Evolutionary conservation across 768 basidiomycete genomes (phyloP), one percentile per base, ranked within the genome.

Genomic region (Lactarius quietus): DNA sequence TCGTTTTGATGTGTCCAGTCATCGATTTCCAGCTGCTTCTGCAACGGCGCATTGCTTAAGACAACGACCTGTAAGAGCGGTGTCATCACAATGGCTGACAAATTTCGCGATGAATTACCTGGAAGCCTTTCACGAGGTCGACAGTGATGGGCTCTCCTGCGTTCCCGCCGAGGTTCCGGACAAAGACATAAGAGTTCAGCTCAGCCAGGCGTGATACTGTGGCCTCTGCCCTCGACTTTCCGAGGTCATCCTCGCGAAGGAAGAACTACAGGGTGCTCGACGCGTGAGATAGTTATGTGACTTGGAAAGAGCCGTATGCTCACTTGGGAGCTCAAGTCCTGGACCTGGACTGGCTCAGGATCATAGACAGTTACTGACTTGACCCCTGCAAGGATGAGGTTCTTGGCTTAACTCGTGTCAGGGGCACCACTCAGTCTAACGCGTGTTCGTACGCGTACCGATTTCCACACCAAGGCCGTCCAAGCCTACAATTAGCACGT

Each of bases 341-440:
- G 87, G n/a, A 95, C 72, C 28, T 85, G 83, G 14, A 95, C 92
- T 14, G 85, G 90, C 70, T 94, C 90, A 10, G 95, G 95, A 76
- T 99, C 97, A 73, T 86, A 98, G 62, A 98, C 83, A 6, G 95
- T 95, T 35, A 98, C 96, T 7, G 93, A 94, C 78, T 97, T 98
- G 58, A 99, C 97, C 63, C 97, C 97, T 57, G 97, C 97, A 61
- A 99, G 82, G 62, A 86, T 89, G 62, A 98, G 82, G 74, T 99
- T 93, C 82, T 99, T 99, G 67, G 97, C 96, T 94, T 70, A 7
- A 69, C 41, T 26, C 58, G 20, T 69, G 65, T 36, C 62, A 48
- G 33, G 29, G 10, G 35, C 59, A 35, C 38, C 26, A 43, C 38
- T 72, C 23, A 36, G 57, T 45, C 53, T 26, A 36, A 17, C 1